Evolutionary conservation across 495 filamentous ascomycete species (phyloP).

Genomic region (Hypoxylon crocopeplum): DNA sequence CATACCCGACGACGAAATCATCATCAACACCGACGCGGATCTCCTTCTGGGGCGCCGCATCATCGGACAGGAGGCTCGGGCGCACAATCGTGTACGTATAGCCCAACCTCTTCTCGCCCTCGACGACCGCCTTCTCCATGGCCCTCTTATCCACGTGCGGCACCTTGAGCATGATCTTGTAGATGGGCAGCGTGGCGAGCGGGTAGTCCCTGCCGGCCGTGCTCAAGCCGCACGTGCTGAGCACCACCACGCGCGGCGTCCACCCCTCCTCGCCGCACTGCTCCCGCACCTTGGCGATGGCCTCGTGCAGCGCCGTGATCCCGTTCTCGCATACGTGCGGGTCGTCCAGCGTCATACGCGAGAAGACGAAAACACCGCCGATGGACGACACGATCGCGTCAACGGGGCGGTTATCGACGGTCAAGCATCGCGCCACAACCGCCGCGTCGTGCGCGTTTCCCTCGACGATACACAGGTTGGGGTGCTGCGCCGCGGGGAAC

Average conservation of each 20-base stretch:
- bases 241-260: conserved; percentile 53
- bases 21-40: conserved; percentile 52
- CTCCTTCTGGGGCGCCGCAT: conserved; percentile 34
- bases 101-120: conserved; percentile 33
- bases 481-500: conserved; percentile 42
- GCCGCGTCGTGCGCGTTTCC: conserved; percentile 59
- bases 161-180: conserved; percentile 56
- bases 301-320: conserved; percentile 54
- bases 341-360: conserved; percentile 55
- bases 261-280: background rate
- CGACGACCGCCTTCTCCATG: conserved; percentile 59
- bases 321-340: conserved; percentile 63
- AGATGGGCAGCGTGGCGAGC: conserved; percentile 55
- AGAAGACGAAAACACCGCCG: conserved; percentile 45
- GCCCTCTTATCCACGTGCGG: conserved; percentile 66
- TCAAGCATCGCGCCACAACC: conserved; percentile 48
- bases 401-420: conserved; percentile 31
- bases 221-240: conserved; percentile 63
- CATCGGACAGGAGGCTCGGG: conserved; percentile 36
- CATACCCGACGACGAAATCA: conserved; percentile 52
- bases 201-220: conserved; percentile 60
- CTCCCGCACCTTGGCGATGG: conserved; percentile 41
- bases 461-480: conserved; percentile 55
- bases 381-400: conserved; percentile 57
- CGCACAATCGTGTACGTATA: conserved; percentile 58